A percentile compares a stretch with the other conserved stretches of the same genome.
These are phyloP conservation scores for Boletus huronensis DNA, from an alignment of 768 basidiomycete genomes.

Conservation along the genomic window DNA sequence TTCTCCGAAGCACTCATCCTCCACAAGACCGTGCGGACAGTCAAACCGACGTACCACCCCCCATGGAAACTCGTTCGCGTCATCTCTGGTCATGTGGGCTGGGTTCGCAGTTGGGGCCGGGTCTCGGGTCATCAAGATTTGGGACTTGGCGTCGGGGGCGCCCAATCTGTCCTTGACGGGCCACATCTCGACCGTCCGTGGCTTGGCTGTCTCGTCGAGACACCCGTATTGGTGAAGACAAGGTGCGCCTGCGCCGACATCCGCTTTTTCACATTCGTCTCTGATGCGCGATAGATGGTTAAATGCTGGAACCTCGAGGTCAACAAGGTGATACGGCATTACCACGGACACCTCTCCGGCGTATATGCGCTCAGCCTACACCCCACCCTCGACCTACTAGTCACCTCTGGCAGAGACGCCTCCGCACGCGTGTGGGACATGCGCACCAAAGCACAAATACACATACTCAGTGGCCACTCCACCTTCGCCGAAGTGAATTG, in stretches of 20 bases:
- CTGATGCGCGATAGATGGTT: slow-evolving; percentile 70
- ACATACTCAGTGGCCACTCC: slow-evolving; percentile 90
- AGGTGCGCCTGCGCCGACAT: slow-evolving; percentile 49
- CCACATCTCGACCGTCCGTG: slow-evolving; percentile 95
- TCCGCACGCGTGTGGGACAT: slow-evolving; percentile 99
- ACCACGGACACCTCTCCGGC: slow-evolving; percentile 96
- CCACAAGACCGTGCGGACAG: slow-evolving; percentile 89
- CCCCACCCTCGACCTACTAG: slow-evolving; percentile 92
- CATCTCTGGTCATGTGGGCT: slow-evolving; percentile 96
- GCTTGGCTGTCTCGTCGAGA: slow-evolving; percentile 84
- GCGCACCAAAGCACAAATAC: slow-evolving; percentile 95
- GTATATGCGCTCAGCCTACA: slow-evolving; percentile 93
- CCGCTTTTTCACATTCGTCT: background rate
- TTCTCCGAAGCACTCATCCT: slow-evolving; percentile 88
- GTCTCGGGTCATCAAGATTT: slow-evolving; percentile 97
- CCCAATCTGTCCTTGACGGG: slow-evolving; percentile 95
- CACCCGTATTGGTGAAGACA: slow-evolving; percentile 98
- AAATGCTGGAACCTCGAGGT: slow-evolving; percentile 99
- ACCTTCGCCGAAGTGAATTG: slow-evolving; percentile 96
- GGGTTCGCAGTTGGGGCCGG: slow-evolving; percentile 96
- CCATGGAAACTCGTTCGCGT: slow-evolving; percentile 96
- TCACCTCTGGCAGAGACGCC: slow-evolving; percentile 94
- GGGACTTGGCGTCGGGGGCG: slow-evolving; percentile 98
- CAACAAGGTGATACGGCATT: slow-evolving; percentile 98
- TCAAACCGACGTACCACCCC: slow-evolving; percentile 95